Base-by-base conservation (phyloP, 2,329 filamentous ascomycete genomes). In the Penicillium psychrosexuale region DNA sequence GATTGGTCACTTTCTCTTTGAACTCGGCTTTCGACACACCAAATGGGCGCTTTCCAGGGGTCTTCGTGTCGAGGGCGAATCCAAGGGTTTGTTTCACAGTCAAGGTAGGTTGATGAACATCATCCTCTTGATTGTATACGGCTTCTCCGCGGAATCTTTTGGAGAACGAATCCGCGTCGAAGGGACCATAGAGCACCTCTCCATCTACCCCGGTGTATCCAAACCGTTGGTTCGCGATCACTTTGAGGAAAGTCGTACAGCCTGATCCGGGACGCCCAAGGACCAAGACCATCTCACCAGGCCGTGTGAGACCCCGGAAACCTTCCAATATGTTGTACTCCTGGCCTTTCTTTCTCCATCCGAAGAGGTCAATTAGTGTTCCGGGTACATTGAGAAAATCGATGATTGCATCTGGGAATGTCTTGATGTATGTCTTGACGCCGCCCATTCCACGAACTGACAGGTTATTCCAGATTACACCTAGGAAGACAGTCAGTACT, bases 281-380 rank as follows among this genome's bases (percentile, higher is more conserved):
- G 0, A 95, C 90, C 2, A 95, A 78, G 0, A 93, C 82, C 91
- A 96, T 96, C 77, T 96, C 91, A 1, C 91, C 92, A 0, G 90
- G 89, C 60, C 87, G 85, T 53, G 85, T 84, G 1, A 89, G 80
- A 31, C 87, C 75, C 5, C 60, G 58, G 33, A 70, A 94, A 60
- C 83, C 78, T 58, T 90, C 81, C 24, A 96, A 75, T 43, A 96
- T 86, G 6, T 90, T 86, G 38, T 86, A 82, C 69, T 95, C 88
- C 31, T 78, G 78, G 2, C 86, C 86, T 69, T 89, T 89, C 53
- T 83, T 83, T 0, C 85, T 84, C 15, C 85, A 66, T 0, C 89
- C 87, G 1, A 92, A 74, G 9, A 91, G 65, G 17, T 76, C 78
- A 73, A 82, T 82, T 47, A 86, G 70, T 0, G 87, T 90, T 3